Evolutionary conservation across 495 filamentous ascomycete genomes (phyloP).

Genomic region (Penicillium chermesinum): DNA sequence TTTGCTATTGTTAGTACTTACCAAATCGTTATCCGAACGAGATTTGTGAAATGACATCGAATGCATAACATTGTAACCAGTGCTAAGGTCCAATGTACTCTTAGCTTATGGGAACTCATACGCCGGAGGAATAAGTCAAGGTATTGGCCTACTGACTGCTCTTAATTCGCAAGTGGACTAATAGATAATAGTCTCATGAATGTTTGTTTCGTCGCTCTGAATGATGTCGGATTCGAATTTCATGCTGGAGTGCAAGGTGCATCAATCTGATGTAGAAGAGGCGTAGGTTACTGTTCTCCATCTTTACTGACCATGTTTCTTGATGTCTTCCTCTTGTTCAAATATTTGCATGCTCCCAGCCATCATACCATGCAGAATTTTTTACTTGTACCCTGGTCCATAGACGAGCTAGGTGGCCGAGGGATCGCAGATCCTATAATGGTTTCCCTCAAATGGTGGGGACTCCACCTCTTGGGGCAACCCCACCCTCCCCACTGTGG

Average conservation of each 20-base stretch:
- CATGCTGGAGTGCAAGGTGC: neutral
- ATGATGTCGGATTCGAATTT: neutral
- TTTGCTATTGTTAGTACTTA: too few species aligned
- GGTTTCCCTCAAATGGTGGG: too few species aligned
- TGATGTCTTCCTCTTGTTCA: slow-evolving; percentile 37
- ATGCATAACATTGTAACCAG: slow-evolving; percentile 56
- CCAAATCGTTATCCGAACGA: slow-evolving; percentile 58
- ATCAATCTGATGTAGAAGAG: too few species aligned
- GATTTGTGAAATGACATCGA: slow-evolving; percentile 62
- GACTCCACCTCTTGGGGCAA: too few species aligned
- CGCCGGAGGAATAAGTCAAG: slow-evolving; percentile 41
- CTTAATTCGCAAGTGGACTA: slow-evolving; percentile 50
- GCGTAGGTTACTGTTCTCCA: too few species aligned
- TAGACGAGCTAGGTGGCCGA: slow-evolving; percentile 44
- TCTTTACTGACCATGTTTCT: slow-evolving; percentile 36
- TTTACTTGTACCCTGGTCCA: slow-evolving; percentile 32
- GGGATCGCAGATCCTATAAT: slow-evolving; percentile 45
- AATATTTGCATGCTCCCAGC: slow-evolving; percentile 32
- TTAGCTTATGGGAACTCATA: slow-evolving; percentile 31
- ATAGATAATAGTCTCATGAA: slow-evolving; percentile 49
- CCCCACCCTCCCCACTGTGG: too few species aligned
- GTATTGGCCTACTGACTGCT: slow-evolving; percentile 50
- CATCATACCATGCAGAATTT: slow-evolving; percentile 38
- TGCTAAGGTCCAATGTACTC: slow-evolving; percentile 40
- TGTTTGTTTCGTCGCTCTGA: neutral